Evolutionary conservation across 352 stramenopile species (phyloP).

Genomic region (Phytophthora pinifolia): DNA sequence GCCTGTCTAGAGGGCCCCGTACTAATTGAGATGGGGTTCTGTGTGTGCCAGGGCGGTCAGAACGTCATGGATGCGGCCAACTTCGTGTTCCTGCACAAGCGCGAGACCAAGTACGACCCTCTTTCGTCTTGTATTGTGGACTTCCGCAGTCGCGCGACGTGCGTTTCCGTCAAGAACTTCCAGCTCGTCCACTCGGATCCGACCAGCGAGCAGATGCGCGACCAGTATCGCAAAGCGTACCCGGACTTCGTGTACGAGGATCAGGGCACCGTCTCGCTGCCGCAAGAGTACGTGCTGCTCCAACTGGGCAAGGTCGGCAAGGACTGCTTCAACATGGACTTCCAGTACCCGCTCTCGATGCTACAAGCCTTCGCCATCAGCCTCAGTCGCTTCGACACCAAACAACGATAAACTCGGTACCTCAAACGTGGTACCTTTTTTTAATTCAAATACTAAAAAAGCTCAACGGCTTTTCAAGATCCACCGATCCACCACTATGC

Average conservation of each 20-base stretch:
- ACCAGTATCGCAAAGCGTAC: conserved; percentile 71
- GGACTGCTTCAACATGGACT: conserved; percentile 96
- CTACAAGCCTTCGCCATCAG: conserved; percentile 93
- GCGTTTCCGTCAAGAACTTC: conserved; percentile 93
- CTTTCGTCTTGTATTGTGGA: conserved; percentile 92
- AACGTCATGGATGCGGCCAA: conserved; percentile 81
- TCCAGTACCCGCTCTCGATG: conserved; percentile 91
- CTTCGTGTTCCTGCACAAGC: conserved; percentile 84
- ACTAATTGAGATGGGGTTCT: conserved; percentile 6
- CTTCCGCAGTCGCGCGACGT: conserved; percentile 90
- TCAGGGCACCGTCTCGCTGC: conserved; percentile 79
- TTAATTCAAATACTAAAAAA: not conserved
- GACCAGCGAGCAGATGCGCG: conserved; percentile 61
- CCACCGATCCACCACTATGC: conserved; percentile 29
- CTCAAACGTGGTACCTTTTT: not conserved
- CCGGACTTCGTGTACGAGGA: conserved; percentile 80
- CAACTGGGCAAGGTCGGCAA: conserved; percentile 89
- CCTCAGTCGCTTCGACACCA: conserved; percentile 91
- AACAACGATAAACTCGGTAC: conserved; percentile 54
- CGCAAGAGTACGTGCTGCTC: conserved; percentile 82
- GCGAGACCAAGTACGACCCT: conserved; percentile 90
- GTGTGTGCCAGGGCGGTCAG: conserved; percentile 51
- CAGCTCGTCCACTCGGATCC: conserved; percentile 89
- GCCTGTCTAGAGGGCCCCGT: not conserved
- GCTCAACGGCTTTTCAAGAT: conserved; percentile 33